Conservation (phyloP, 305 asterid genomes). For the Fraxinus sp. region DNA sequence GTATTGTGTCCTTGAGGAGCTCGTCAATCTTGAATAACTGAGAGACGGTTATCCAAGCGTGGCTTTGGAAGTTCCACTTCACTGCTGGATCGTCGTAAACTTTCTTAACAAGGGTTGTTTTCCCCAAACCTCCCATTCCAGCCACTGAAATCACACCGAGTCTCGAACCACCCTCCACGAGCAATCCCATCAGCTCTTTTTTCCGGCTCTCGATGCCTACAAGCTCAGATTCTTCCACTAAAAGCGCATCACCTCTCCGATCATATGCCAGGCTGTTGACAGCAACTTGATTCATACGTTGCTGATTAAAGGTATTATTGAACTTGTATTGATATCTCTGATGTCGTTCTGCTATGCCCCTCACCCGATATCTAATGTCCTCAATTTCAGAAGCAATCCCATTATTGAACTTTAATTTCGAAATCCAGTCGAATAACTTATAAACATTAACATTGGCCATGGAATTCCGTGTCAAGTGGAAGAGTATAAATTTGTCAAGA, state of each 20-base stretch:
- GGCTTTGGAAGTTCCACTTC: neutral
- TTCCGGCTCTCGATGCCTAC: constrained; percentile 4
- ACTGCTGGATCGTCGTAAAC: constrained; percentile 18
- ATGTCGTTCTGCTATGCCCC: constrained; percentile 10
- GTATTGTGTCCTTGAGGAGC: constrained; percentile 12
- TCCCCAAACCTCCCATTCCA: constrained; percentile 37
- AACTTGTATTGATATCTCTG: neutral
- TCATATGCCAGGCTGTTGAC: neutral
- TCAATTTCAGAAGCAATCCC: neutral
- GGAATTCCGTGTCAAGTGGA: neutral
- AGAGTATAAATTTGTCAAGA: constrained; percentile 15
- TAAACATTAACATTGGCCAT: neutral
- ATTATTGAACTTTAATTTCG: neutral
- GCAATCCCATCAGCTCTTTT: neutral
- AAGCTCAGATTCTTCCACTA: constrained; percentile 10
- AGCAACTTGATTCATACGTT: neutral
- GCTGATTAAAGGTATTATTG: neutral
- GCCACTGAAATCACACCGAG: constrained; percentile 31
- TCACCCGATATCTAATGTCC: neutral
- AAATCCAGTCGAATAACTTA: neutral
- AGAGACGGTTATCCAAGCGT: constrained; percentile 23
- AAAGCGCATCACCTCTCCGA: constrained; percentile 11
- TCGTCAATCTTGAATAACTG: neutral
- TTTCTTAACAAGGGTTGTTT: constrained; percentile 31
- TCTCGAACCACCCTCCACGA: neutral